Percentiles rank a stretch among this genome's conserved stretches.
Evolutionary conservation across 768 basidiomycete species (phyloP).

Genomic region (Rhizopogon rudus): DNA sequence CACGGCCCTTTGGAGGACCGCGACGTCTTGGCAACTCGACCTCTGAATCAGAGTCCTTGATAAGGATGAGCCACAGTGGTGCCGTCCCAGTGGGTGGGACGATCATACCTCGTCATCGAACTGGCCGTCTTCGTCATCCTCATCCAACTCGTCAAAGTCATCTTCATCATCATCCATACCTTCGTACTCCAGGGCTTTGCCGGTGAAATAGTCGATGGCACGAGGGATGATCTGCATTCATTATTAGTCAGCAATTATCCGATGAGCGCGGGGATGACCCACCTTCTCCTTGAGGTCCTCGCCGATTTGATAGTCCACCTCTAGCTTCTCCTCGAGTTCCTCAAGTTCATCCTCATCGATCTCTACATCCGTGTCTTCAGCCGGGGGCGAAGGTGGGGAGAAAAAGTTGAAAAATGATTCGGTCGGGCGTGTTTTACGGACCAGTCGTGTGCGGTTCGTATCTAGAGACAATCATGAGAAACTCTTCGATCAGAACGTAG

Average conservation of each 20-base stretch:
- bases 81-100: constrained; percentile 7
- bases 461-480: constrained; percentile 35
- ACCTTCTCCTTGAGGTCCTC: constrained; percentile 98
- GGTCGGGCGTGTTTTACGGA: constrained; percentile 82
- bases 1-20: constrained; percentile 53
- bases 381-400: constrained; percentile 70
- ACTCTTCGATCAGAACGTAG: background rate
- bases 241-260: constrained; percentile 1
- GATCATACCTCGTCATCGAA: constrained; percentile 57
- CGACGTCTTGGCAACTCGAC: constrained; percentile 56
- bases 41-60: constrained; percentile 68
- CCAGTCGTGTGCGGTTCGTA: constrained; percentile 78
- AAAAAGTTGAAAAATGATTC: constrained; percentile 99
- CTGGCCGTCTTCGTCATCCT: constrained; percentile 43
- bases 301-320: constrained; percentile 96
- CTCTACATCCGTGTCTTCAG: constrained; percentile 61
- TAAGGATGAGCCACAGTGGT: constrained; percentile 11
- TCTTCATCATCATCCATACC: constrained; percentile 49
- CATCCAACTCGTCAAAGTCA: constrained; percentile 55
- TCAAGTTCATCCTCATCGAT: constrained; percentile 82
- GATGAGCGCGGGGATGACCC: constrained; percentile 10
- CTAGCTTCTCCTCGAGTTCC: constrained; percentile 89
- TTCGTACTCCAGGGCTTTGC: constrained; percentile 89
- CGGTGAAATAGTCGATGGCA: constrained; percentile 96
- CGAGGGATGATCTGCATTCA: constrained; percentile 78